phyloP scores from a whole-genome alignment of 371 early-diverging fungal genomes.

The Saksenaea oblongispora region DNA sequence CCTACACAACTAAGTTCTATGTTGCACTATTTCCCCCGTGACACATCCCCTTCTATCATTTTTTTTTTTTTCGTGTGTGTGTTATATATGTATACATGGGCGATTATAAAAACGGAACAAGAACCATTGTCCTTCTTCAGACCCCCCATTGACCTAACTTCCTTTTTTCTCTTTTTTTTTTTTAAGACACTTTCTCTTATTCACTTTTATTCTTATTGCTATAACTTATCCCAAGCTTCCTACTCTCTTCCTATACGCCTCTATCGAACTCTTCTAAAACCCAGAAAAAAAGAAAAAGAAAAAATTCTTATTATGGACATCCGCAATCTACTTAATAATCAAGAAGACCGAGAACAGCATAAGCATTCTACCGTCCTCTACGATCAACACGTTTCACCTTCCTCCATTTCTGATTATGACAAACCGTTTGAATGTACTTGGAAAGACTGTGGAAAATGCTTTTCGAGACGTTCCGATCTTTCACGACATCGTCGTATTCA shows the following conservation, averaged over 20 bases:
- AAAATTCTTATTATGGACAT: slow-evolving; percentile 39
- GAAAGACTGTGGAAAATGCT: slow-evolving; percentile 69
- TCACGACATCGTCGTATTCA: slow-evolving; percentile 78
- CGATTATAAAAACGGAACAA: slow-evolving; percentile 5
- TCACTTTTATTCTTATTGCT: slow-evolving; percentile 7
- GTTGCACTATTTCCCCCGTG: too few species aligned
- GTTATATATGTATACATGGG: not conserved
- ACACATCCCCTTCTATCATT: too few species aligned
- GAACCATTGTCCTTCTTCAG: not conserved
- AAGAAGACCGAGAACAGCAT: slow-evolving; percentile 22
- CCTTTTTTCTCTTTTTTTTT: slow-evolving; percentile 12
- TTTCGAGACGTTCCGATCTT: slow-evolving; percentile 80
- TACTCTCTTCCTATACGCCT: not conserved
- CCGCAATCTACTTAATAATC: slow-evolving; percentile 42
- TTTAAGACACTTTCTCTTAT: slow-evolving; percentile 12
- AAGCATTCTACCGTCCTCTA: slow-evolving; percentile 11
- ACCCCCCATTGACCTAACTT: not conserved
- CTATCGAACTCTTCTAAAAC: not conserved
- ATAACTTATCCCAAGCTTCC: not conserved
- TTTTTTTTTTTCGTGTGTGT: too few species aligned
- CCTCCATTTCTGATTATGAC: slow-evolving; percentile 27
- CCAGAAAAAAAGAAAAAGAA: not conserved
- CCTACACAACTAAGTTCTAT: too few species aligned
- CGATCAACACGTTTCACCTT: slow-evolving; percentile 5
- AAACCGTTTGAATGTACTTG: slow-evolving; percentile 71